Evolutionary conservation across 73 alveolate species (phyloP).

Genomic region (Paramecium caudatum): DNA sequence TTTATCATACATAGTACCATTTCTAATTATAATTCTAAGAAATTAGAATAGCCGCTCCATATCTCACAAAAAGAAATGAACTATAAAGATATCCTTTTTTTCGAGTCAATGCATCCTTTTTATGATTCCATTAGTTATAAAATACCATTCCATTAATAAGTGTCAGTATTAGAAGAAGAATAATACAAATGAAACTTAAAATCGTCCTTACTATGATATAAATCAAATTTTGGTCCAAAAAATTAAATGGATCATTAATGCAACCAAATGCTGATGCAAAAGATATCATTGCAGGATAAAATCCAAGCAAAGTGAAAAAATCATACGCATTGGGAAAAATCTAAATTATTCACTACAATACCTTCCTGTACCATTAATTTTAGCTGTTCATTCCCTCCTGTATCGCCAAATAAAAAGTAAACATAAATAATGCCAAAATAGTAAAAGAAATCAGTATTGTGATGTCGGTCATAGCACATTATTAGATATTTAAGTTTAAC

Average conservation of each 20-base stretch:
- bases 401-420: background rate
- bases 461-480: too few species aligned
- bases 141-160: background rate
- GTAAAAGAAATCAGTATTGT: background rate
- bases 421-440: background rate
- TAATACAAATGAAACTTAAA: background rate
- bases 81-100: background rate
- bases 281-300: background rate
- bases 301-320: background rate
- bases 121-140: background rate
- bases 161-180: background rate
- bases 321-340: background rate
- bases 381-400: conserved; percentile 2
- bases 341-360: background rate
- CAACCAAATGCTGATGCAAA: background rate
- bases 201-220: background rate
- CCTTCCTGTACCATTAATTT: too few species aligned
- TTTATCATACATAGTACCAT: background rate
- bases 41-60: background rate
- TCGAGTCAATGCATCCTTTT: conserved; percentile 23
- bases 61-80: background rate
- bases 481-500: background rate
- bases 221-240: background rate
- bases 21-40: background rate
- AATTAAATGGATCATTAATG: background rate